phyloP scores from a whole-genome alignment of 2,329 filamentous ascomycete genomes.

The Bipolaris oryzae region DNA sequence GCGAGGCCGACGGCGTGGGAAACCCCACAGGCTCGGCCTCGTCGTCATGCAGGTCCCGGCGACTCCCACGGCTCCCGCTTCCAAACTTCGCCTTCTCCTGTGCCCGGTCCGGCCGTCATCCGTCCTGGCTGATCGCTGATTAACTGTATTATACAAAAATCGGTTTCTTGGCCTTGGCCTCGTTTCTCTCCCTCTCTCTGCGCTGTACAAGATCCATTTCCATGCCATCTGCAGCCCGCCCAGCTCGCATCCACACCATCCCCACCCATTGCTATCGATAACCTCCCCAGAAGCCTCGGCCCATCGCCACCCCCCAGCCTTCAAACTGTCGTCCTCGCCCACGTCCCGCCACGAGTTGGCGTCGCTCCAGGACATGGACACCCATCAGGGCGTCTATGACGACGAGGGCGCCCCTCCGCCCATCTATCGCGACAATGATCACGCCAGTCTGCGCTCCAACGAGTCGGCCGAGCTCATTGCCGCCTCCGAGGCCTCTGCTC shows the following conservation, averaged over 20 bases:
- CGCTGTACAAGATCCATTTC: not conserved
- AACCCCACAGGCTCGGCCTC: slow-evolving; percentile 13
- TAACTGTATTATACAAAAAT: too few species aligned
- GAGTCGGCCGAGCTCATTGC: slow-evolving; percentile 34
- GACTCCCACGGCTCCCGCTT: too few species aligned
- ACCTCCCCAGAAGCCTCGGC: slow-evolving; percentile 14
- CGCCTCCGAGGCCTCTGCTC: slow-evolving; percentile 43
- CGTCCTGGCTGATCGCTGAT: not conserved
- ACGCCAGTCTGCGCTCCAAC: slow-evolving; percentile 31
- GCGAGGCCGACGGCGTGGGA: slow-evolving; percentile 12
- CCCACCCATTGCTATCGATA: slow-evolving; percentile 24
- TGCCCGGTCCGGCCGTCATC: slow-evolving; percentile 2
- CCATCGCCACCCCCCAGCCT: slow-evolving; percentile 14
- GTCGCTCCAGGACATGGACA: slow-evolving; percentile 34
- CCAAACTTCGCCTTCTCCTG: slow-evolving; percentile 13
- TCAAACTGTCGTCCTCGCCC: slow-evolving; percentile 36
- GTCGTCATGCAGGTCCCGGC: slow-evolving; percentile 21
- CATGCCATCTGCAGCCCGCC: not conserved
- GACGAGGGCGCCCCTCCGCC: slow-evolving; percentile 38
- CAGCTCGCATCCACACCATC: not conserved
- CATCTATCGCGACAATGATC: slow-evolving; percentile 36
- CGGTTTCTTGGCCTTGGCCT: not conserved
- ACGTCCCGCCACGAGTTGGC: slow-evolving; percentile 42
- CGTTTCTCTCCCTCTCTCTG: not conserved
- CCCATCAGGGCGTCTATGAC: slow-evolving; percentile 28